Evolutionary conservation across 1,284 basidiomycete genomes (phyloP), one percentile per base, ranked within the genome.

Genomic region (Neolentinus lepideus): DNA sequence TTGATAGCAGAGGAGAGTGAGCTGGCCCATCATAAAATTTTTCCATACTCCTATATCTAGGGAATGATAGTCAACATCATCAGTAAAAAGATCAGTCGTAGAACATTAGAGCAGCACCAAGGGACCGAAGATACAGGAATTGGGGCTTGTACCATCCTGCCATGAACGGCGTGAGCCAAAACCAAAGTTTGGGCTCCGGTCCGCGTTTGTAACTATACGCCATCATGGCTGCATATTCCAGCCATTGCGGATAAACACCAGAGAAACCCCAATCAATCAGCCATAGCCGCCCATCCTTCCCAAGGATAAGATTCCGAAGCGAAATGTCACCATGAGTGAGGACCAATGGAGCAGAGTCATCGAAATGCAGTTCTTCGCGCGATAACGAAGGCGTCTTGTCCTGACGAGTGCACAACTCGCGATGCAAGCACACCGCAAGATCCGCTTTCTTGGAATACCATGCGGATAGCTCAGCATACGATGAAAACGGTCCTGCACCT

Each of bases 171-270:
- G 16, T 16, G 9, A 35, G 16, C 33, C 33, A 35, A 16, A 35
- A 35, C 33, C 33, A 35, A 9, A 35, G 33, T 16, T 16, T 9
- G 9, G 33, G 33, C 16, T 35, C 16, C 9, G 16, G 33, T 35
- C 33, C 33, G 33, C 33, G 9, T 16, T 16, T 35, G 9, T 35
- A 9, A 35, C 9, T 35, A 16, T 35, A 35, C 33, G 16, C 16
- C 33, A 36, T 6, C 51, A 31, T 33, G 19, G 45, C 19, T 53
- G 35, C 24, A 12, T 56, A 64, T 54, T 71, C 69, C 47, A 69
- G 68, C 62, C 65, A 69, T 11, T 43, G 52, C 1, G 69, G 69
- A 54, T 68, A 71, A 35, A 64, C 60, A 9, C 69, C 69, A 1
- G 68, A 53, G 26, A 27, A 61, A 1, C 53, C 66, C 61, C 64